These are phyloP conservation scores for Pyrenochaeta sp. DNA, from an alignment of 2,329 filamentous ascomycete genomes.

Conservation along the genomic window DNA sequence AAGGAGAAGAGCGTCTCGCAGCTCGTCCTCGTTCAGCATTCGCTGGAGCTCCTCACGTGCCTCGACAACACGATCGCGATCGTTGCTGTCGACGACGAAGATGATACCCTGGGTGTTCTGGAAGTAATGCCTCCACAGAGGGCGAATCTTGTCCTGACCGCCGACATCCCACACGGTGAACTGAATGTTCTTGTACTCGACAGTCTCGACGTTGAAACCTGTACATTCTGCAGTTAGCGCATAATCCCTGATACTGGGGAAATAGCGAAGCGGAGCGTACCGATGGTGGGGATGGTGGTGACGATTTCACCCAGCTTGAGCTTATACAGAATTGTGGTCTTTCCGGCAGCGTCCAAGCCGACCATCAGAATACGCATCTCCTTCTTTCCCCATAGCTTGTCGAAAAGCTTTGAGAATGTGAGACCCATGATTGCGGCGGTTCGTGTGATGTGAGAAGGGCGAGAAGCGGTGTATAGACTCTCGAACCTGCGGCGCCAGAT, in stretches of 20 bases:
- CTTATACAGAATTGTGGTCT: conserved; percentile 98
- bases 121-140: conserved; percentile 98
- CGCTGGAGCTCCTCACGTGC: conserved; percentile 92
- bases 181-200: conserved; percentile 99
- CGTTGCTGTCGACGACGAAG: conserved; percentile 97
- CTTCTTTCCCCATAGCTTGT: conserved; percentile 98
- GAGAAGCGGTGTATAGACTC: conserved; percentile 44
- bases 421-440: conserved; percentile 82
- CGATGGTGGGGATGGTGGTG: conserved; percentile 97
- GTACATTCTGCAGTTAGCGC: conserved; percentile 34
- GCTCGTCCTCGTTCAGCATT: conserved; percentile 97
- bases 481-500: conserved; percentile 42
- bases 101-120: conserved; percentile 95
- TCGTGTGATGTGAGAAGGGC: conserved; percentile 31
- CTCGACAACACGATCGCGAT: conserved; percentile 90
- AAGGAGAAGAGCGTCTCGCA: conserved; percentile 91
- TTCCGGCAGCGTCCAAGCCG: conserved; percentile 95
- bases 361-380: conserved; percentile 99
- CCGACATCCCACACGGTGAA: conserved; percentile 99
- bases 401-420: conserved; percentile 94
- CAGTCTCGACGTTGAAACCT: conserved; percentile 97
- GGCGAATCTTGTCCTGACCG: conserved; percentile 98
- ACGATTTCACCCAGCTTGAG: conserved; percentile 98
- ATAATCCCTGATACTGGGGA: conserved; percentile 5
- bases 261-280: conserved; percentile 46